Evolutionary conservation across 768 basidiomycete genomes (phyloP).

Genomic region (Trametes meyenii): DNA sequence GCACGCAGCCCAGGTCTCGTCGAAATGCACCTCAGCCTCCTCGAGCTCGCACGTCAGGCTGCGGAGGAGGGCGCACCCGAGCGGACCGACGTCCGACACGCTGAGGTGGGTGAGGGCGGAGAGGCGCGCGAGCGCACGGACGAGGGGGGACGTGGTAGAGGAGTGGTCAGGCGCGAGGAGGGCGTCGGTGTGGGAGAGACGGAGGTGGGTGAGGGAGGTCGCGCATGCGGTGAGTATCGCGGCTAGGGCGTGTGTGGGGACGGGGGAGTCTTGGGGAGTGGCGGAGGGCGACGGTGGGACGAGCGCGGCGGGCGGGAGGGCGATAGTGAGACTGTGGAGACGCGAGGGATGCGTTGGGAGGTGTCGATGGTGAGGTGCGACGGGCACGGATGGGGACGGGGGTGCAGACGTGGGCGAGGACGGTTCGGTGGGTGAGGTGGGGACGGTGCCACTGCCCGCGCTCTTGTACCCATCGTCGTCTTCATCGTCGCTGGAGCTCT

Average conservation of each 20-base stretch:
- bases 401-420: slow-evolving; percentile 5
- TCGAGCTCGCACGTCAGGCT: not conserved
- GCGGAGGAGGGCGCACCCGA: slow-evolving; percentile 5
- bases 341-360: not conserved
- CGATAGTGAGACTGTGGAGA: slow-evolving; percentile 5
- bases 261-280: not conserved
- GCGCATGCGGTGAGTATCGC: not conserved
- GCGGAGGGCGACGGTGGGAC: not conserved
- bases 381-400: not conserved
- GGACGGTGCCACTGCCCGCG: not conserved
- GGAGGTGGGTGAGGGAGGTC: slow-evolving; percentile 12
- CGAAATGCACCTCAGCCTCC: slow-evolving; percentile 13
- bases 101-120: slow-evolving; percentile 1
- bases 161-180: slow-evolving; percentile 9
- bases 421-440: not conserved
- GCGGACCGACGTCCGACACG: slow-evolving; percentile 6
- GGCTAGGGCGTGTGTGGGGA: slow-evolving; percentile 7
- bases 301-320: slow-evolving; percentile 11
- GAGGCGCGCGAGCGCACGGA: not conserved
- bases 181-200: slow-evolving; percentile 5
- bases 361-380: not conserved
- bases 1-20: slow-evolving; percentile 13
- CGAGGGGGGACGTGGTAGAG: not conserved
- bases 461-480: not conserved
- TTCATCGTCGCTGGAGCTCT: not conserved